A percentile compares a stretch with the other conserved stretches of the same genome.
phyloP scores from a whole-genome alignment of 345 rosid species.

The Hypericum androsaemum region DNA sequence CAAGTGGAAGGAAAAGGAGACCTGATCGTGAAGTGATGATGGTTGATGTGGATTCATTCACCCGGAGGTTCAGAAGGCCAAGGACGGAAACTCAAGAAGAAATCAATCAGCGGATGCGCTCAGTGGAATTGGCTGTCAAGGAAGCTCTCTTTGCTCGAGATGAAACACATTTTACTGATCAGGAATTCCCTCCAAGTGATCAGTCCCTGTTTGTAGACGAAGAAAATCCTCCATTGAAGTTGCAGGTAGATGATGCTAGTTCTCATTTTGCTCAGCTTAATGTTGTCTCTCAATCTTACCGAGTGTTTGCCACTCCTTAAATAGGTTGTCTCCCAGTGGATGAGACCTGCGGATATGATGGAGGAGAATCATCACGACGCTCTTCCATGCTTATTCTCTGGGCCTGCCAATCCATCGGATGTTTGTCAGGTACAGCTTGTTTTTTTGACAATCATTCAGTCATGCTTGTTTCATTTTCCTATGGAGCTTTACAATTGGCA shows the following conservation, averaged over 20 bases:
- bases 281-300: conserved; percentile 10
- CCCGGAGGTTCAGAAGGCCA: conserved; percentile 87
- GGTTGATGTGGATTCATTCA: conserved; percentile 74
- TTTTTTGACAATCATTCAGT: conserved; percentile 3
- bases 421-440: conserved; percentile 84
- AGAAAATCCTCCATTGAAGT: conserved; percentile 65
- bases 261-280: conserved; percentile 6
- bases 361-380: conserved; percentile 48
- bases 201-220: conserved; percentile 84
- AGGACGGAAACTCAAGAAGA: conserved; percentile 93
- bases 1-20: conserved; percentile 92
- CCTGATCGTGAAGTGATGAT: conserved; percentile 65
- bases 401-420: conserved; percentile 90
- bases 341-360: conserved; percentile 81
- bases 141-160: conserved; percentile 88
- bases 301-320: conserved; percentile 16
- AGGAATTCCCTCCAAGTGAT: conserved; percentile 95
- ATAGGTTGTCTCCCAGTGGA: conserved; percentile 97
- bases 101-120: conserved; percentile 88
- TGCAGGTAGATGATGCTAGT: conserved; percentile 53
- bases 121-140: conserved; percentile 95
- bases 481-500: conserved; percentile 11
- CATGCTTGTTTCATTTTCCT: neutral
- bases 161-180: conserved; percentile 83
- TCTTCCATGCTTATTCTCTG: conserved; percentile 84